Conservation (phyloP, 495 filamentous ascomycete species). For the Cenococcum geophilum region DNA sequence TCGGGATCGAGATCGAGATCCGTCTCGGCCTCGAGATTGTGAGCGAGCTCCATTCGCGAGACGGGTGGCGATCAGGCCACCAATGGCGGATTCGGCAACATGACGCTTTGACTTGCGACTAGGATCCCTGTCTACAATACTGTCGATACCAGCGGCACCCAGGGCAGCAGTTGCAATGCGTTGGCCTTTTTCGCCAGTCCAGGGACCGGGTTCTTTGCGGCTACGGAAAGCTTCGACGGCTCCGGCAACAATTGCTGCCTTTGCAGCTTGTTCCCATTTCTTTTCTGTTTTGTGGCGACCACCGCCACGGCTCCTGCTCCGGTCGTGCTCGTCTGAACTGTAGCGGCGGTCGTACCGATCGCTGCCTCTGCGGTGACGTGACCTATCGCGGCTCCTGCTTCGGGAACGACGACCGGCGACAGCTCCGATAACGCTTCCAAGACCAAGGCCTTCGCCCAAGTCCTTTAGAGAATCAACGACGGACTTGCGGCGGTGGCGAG, state of each 20-base stretch:
- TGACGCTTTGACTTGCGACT: conserved; percentile 67
- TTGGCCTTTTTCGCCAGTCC: conserved; percentile 79
- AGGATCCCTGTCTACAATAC: conserved; percentile 63
- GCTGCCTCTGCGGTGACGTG: conserved; percentile 29
- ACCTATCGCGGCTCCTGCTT: conserved; percentile 32
- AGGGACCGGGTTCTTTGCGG: conserved; percentile 76
- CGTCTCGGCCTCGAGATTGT: conserved; percentile 37
- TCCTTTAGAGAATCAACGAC: conserved; percentile 35
- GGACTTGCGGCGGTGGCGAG: conserved; percentile 39
- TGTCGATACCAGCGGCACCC: conserved; percentile 76
- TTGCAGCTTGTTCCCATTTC: conserved; percentile 76
- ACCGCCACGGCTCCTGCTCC: conserved; percentile 43
- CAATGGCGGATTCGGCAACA: conserved; percentile 69
- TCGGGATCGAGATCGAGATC: conserved; percentile 25
- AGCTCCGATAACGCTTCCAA: conserved; percentile 39
- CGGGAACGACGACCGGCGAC: conserved; percentile 42
- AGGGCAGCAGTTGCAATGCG: conserved; percentile 82
- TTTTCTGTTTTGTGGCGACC: conserved; percentile 48
- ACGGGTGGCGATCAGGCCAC: conserved; percentile 75
- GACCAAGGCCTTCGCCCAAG: conserved; percentile 36
- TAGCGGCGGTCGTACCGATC: conserved; percentile 36
- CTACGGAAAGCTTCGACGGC: conserved; percentile 82
- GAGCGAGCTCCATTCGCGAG: conserved; percentile 65
- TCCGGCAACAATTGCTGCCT: conserved; percentile 77
- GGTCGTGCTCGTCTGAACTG: conserved; percentile 45